Evolutionary conservation across 768 basidiomycete genomes (phyloP).

Genomic region (Amanita phalloides): DNA sequence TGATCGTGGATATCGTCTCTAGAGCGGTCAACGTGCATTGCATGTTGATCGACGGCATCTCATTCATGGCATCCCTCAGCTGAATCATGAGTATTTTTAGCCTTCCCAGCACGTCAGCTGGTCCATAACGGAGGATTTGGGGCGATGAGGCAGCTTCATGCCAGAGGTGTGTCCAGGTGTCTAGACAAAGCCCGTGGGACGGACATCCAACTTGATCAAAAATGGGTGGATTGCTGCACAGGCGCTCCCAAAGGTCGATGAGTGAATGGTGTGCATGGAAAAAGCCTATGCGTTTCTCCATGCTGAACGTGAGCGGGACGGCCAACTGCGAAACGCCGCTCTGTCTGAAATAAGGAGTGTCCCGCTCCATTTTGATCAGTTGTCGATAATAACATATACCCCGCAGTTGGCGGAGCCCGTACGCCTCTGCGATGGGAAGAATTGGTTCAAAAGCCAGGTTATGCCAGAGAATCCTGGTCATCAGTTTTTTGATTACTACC

Average conservation of each 20-base stretch:
- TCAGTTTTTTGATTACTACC: slow-evolving; percentile 36
- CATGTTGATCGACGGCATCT: slow-evolving; percentile 22
- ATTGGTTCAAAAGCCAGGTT: slow-evolving; percentile 37
- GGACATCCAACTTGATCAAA: slow-evolving; percentile 33
- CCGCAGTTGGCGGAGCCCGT: slow-evolving; percentile 23
- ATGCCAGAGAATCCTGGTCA: slow-evolving; percentile 44
- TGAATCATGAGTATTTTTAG: slow-evolving; percentile 33
- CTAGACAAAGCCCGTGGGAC: slow-evolving; percentile 38
- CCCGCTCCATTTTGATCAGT: slow-evolving; percentile 26
- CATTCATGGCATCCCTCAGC: slow-evolving; percentile 25
- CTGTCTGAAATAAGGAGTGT: slow-evolving; percentile 13
- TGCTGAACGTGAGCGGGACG: slow-evolving; percentile 19
- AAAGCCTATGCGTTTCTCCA: slow-evolving; percentile 34
- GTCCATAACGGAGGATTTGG: slow-evolving; percentile 27
- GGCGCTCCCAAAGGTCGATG: slow-evolving; percentile 39
- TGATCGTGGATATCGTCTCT: slow-evolving; percentile 26
- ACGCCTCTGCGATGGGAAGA: slow-evolving; percentile 34
- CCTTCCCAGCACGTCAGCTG: slow-evolving; percentile 52
- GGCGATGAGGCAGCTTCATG: slow-evolving; percentile 35
- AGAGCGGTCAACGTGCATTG: slow-evolving; percentile 34
- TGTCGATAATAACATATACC: slow-evolving; percentile 48
- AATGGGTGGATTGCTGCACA: slow-evolving; percentile 35
- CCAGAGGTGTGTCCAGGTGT: slow-evolving; percentile 43
- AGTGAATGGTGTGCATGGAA: slow-evolving; percentile 50
- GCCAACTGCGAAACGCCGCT: slow-evolving; percentile 19